These are phyloP conservation scores for Paramyrothecium roridum DNA, from an alignment of 2,329 filamentous ascomycete species.

Conservation along the genomic window DNA sequence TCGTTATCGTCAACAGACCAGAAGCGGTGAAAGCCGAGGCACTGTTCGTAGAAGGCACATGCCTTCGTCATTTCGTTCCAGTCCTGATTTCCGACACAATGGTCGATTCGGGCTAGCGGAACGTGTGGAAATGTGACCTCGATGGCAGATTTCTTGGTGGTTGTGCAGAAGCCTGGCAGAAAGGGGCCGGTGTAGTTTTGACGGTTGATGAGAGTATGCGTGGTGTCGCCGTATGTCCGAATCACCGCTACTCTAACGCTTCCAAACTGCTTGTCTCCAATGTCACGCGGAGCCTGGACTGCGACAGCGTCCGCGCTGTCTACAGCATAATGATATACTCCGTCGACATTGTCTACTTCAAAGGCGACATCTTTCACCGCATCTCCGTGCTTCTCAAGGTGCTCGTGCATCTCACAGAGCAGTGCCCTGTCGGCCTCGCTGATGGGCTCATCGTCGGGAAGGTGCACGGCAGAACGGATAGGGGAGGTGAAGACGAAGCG, in stretches of 20 bases:
- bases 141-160: conserved; percentile 26
- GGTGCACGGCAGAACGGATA: conserved; percentile 49
- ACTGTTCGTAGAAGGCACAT: conserved; percentile 66
- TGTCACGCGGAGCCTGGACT: conserved; percentile 52
- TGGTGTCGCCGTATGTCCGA: conserved; percentile 82
- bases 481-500: conserved; percentile 73
- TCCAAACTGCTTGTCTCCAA: conserved; percentile 54
- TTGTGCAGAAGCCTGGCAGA: conserved; percentile 68
- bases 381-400: conserved; percentile 75
- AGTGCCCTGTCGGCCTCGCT: conserved; percentile 54
- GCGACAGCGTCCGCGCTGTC: conserved; percentile 51
- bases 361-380: conserved; percentile 83
- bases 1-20: conserved; percentile 82
- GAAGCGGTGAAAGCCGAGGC: conserved; percentile 80
- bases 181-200: conserved; percentile 65
- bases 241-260: conserved; percentile 68
- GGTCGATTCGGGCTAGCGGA: conserved; percentile 67
- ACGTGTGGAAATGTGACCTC: conserved; percentile 53
- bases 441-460: conserved; percentile 49
- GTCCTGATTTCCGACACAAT: conserved; percentile 85
- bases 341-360: conserved; percentile 76
- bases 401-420: conserved; percentile 66
- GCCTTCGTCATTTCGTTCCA: conserved; percentile 69
- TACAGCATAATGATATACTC: conserved; percentile 66
- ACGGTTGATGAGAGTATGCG: conserved; percentile 76